Conservation (phyloP, 345 rosid species). For the Cardiospermum halicacabum region DNA sequence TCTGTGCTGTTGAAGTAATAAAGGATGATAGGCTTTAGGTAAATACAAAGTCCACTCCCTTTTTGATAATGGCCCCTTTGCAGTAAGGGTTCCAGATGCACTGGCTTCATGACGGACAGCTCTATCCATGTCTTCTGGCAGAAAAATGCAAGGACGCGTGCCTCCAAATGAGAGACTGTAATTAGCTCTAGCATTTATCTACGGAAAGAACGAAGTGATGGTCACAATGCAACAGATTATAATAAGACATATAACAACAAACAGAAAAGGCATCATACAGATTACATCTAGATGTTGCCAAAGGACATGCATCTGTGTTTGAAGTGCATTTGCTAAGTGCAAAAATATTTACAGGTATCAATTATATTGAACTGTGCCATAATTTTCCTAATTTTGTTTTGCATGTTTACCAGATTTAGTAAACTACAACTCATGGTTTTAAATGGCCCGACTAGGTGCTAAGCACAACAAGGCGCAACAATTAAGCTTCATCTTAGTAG, state of each 20-base stretch:
- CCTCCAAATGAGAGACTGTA: constrained; percentile 78
- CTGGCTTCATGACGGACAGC: constrained; percentile 25
- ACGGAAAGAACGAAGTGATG: constrained; percentile 19
- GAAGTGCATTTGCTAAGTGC: not conserved
- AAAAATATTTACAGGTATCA: not conserved
- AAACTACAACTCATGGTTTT: not conserved
- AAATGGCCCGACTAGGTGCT: no score
- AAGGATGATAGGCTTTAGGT: constrained; percentile 82
- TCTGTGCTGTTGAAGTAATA: constrained; percentile 77
- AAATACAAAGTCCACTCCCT: constrained; percentile 71
- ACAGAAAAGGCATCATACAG: not conserved
- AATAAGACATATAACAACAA: not conserved
- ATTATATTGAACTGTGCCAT: not conserved
- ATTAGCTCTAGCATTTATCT: constrained; percentile 89
- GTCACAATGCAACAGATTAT: constrained; percentile 1
- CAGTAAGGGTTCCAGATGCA: constrained; percentile 24
- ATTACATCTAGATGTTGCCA: not conserved
- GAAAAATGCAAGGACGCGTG: constrained; percentile 58
- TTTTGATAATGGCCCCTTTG: constrained; percentile 28
- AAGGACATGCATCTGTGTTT: not conserved
- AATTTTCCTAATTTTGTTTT: not conserved
- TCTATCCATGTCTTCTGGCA: constrained; percentile 38
- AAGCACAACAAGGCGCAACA: no score
- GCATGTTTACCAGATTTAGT: not conserved
- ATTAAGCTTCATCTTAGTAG: no score